Conservation (phyloP, 148 eudicot genomes). For the Oxyria digyna region DNA sequence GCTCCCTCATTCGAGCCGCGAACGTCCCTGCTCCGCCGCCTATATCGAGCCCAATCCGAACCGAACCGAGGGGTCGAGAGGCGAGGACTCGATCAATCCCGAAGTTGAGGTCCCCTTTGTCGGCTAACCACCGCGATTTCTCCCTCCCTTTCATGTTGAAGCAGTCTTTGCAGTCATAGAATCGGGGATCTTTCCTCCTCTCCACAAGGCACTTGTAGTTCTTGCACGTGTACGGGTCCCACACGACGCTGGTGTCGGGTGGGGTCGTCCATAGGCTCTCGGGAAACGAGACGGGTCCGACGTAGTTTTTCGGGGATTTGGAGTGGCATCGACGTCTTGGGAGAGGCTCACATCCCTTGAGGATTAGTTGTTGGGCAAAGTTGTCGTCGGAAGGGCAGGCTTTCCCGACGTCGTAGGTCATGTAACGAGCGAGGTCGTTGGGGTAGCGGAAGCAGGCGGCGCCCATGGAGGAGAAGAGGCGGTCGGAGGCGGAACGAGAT, state of each 20-base stretch:
- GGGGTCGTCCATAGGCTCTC: slow-evolving; percentile 22
- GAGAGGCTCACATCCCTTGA: slow-evolving; percentile 75
- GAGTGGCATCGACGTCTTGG: slow-evolving; percentile 55
- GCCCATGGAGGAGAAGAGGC: slow-evolving; percentile 42
- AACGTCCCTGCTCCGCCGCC: slow-evolving; percentile 73
- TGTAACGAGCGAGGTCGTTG: slow-evolving; percentile 43
- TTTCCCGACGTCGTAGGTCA: slow-evolving; percentile 51
- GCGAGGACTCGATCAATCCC: neutral
- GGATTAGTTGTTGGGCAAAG: slow-evolving; percentile 49
- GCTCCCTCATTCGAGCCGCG: slow-evolving; percentile 52
- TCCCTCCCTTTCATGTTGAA: slow-evolving; percentile 1
- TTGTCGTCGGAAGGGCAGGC: slow-evolving; percentile 34
- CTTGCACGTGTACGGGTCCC: slow-evolving; percentile 30
- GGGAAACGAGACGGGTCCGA: slow-evolving; percentile 15
- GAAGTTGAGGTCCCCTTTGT: neutral
- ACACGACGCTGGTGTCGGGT: slow-evolving; percentile 31
- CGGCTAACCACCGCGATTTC: slow-evolving; percentile 13
- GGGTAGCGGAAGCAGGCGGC: slow-evolving; percentile 42
- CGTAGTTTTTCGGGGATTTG: slow-evolving; percentile 11
- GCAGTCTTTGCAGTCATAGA: slow-evolving; percentile 24
- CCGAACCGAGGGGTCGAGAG: neutral
- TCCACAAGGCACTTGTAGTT: slow-evolving; percentile 35
- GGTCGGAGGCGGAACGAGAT: slow-evolving; percentile 30
- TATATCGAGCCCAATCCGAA: slow-evolving; percentile 52
- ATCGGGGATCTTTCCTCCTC: slow-evolving; percentile 16